Percentiles rank a stretch among this genome's conserved stretches.
These are phyloP conservation scores for Pythium aquatile DNA, from an alignment of 352 stramenopile species.

Conservation along the genomic window DNA sequence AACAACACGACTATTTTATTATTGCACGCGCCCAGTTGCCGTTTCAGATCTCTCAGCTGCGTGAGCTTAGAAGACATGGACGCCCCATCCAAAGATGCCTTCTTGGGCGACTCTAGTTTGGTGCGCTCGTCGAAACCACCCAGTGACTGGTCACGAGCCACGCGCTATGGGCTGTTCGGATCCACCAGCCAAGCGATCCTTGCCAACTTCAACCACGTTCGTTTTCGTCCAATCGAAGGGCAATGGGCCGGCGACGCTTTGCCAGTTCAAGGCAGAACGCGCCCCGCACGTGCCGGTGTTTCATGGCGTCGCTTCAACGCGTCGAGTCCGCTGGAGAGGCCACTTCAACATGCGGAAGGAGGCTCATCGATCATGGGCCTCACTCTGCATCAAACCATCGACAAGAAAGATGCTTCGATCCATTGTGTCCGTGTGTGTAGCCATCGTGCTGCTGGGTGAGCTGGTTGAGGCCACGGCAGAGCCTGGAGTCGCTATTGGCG, in stretches of 20 bases:
- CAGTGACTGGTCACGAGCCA: not conserved
- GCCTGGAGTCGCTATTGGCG: too few species aligned
- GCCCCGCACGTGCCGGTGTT: not conserved
- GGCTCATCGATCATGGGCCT: not conserved
- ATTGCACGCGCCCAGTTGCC: not conserved
- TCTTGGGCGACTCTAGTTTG: too few species aligned
- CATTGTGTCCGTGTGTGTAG: too few species aligned
- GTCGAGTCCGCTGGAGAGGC: not conserved
- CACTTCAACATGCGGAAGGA: not conserved
- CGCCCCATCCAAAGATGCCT: too few species aligned
- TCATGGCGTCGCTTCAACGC: not conserved
- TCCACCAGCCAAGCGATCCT: not conserved
- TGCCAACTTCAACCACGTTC: not conserved
- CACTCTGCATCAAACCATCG: too few species aligned
- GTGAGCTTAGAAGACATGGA: too few species aligned
- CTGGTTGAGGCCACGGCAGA: too few species aligned
- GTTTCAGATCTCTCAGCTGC: not conserved
- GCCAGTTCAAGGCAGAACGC: not conserved
- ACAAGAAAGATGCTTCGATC: too few species aligned
- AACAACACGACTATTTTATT: not conserved
- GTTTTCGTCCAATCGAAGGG: not conserved
- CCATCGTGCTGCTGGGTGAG: too few species aligned
- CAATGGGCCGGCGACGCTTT: too few species aligned
- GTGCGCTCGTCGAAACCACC: too few species aligned
- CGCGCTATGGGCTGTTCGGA: not conserved